Evolutionary conservation across 805 yeast genomes (phyloP).

Genomic region (Wickerhamomyces ciferrii): DNA sequence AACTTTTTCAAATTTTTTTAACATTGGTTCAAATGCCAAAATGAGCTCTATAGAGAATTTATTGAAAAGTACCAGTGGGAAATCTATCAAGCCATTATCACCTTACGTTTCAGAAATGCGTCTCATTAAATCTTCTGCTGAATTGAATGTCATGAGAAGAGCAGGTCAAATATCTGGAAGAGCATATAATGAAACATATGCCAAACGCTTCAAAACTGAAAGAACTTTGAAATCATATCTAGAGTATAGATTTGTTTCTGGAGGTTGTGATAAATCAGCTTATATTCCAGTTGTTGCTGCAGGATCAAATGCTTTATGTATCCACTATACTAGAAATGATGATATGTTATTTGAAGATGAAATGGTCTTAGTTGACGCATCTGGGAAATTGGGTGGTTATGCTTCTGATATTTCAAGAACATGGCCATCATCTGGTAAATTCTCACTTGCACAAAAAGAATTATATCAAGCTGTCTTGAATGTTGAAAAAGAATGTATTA

Average conservation of each 20-base stretch:
- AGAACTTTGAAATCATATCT: conserved; percentile 73
- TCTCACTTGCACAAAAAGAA: conserved; percentile 76
- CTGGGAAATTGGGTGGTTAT: conserved; percentile 90
- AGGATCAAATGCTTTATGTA: conserved; percentile 83
- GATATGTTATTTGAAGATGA: conserved; percentile 74
- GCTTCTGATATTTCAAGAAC: conserved; percentile 94
- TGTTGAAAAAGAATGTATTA: conserved; percentile 77
- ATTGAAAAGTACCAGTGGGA: conserved; percentile 23
- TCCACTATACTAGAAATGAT: conserved; percentile 92
- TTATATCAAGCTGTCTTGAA: conserved; percentile 83
- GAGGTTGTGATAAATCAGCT: conserved; percentile 88
- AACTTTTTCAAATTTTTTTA: conserved; percentile 25
- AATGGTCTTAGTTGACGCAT: conserved; percentile 90
- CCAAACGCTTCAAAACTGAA: conserved; percentile 62
- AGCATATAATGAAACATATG: conserved; percentile 80
- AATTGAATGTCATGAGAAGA: conserved; percentile 69
- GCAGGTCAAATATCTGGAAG: conserved; percentile 82
- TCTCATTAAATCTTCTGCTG: conserved; percentile 69
- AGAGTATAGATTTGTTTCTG: conserved; percentile 75
- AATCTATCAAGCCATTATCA: conserved; percentile 37
- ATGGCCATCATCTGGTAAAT: conserved; percentile 84
- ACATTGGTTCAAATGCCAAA: conserved; percentile 19
- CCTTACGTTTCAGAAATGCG: conserved; percentile 46
- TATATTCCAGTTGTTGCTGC: conserved; percentile 97
- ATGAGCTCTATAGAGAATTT: conserved; percentile 23